These are phyloP conservation scores for Pilaira anomala DNA, from an alignment of 192 early-diverging fungal species.

Conservation along the genomic window DNA sequence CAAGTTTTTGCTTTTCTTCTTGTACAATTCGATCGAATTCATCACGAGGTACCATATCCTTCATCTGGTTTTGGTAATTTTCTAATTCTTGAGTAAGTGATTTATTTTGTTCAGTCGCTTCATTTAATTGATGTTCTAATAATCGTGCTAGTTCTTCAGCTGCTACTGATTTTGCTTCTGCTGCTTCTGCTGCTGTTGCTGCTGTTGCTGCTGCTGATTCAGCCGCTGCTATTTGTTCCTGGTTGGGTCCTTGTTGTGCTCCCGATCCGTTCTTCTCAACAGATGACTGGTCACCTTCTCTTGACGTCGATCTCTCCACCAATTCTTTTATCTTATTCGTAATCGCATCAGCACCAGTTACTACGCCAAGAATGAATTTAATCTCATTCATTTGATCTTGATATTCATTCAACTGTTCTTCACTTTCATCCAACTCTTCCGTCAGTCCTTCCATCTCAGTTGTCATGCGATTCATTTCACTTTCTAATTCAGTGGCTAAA, in stretches of 20 bases:
- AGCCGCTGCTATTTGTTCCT: too few relatives aligned
- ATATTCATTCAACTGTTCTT: slow-evolving; percentile 1
- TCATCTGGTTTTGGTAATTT: slow-evolving; percentile 1
- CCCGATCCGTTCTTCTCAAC: slow-evolving; percentile 1
- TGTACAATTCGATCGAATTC: neutral
- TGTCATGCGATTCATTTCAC: slow-evolving; percentile 14
- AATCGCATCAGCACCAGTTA: neutral
- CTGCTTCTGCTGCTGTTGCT: too few relatives aligned
- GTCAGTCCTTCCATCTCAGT: slow-evolving; percentile 10
- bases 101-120: neutral
- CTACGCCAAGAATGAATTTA: neutral
- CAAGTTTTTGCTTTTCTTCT: slow-evolving; percentile 8
- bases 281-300: slow-evolving; percentile 14
- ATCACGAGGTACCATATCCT: neutral
- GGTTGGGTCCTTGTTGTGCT: neutral
- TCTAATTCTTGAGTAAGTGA: neutral
- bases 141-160: too few relatives aligned
- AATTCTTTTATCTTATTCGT: slow-evolving; percentile 7
- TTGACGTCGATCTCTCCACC: neutral
- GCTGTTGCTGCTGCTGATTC: too few relatives aligned
- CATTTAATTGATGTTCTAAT: too few relatives aligned
- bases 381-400: slow-evolving; percentile 6
- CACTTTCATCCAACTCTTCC: slow-evolving; percentile 16
- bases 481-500: slow-evolving; percentile 11
- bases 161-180: too few relatives aligned